Evolutionary conservation across 768 basidiomycete species (phyloP), one percentile per base, ranked within the genome.

Genomic region (Pleurotus salmoneostramineus): DNA sequence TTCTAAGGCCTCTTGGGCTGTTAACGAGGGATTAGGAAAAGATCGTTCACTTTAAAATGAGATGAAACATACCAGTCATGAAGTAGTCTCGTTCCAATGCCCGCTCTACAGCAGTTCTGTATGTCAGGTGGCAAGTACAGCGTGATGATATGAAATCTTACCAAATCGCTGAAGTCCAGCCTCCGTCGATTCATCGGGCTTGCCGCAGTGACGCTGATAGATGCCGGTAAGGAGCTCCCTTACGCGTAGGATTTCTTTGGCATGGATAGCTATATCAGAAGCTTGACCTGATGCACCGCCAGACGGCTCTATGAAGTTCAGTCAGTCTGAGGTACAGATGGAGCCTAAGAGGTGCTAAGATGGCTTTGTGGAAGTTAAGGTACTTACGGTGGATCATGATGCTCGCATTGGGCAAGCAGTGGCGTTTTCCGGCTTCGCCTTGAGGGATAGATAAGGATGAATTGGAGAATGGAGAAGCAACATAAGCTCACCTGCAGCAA

Each of bases 331-430:
- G 15, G n/a, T 17, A 40, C 31, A 17, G 56, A 44, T 59, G 61
- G 51, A 62, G 40, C n/a, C n/a, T 8, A 3, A 10, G 40, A 42
- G 10, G 31, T 7, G 11, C 11, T 40, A 27, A 27, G 33, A 2
- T 4, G 14, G 21, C 14, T 27, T 27, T 27, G 21, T 27, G 21
- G 21, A 27, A 27, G 21, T 27, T 27, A 27, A 6, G 47, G 27
- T 12, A 72, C 80, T 60, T 69, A 96, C 95, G 96, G 71, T 98
- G 96, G 56, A 98, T 98, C 96, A 98, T 98, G 66, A 98, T 93
- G 68, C 90, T 93, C 15, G 94, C 89, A 69, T 98, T 91, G 10
- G 94, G 93, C 58, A 98, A 81, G 64, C 90, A 90, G 69, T 94
- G 94, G 33, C 96, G 81, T 69, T 95, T 93, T 36, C 95, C 95